Evolutionary conservation across 2,329 filamentous ascomycete genomes (phyloP).

Genomic region (Apiospora malaysiana): DNA sequence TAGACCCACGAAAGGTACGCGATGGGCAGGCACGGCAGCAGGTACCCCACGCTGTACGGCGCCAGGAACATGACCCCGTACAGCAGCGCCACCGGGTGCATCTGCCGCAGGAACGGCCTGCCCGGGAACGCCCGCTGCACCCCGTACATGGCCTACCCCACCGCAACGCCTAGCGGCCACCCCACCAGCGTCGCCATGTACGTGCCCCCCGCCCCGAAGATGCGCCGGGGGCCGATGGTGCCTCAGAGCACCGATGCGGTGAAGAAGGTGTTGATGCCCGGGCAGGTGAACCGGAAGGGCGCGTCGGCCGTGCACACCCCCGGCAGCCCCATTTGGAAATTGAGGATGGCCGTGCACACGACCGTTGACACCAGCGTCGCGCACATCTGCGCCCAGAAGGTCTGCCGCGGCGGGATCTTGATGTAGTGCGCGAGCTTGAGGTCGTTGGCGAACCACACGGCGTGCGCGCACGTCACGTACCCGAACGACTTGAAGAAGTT

Average conservation of each 20-base stretch:
- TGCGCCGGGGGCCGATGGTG: slow-evolving; percentile 40
- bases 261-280: slow-evolving; percentile 41
- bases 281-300: slow-evolving; percentile 41
- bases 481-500: slow-evolving; percentile 60
- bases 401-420: slow-evolving; percentile 40
- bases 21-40: slow-evolving; percentile 46
- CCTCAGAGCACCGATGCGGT: slow-evolving; percentile 42
- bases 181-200: slow-evolving; percentile 38
- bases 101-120: slow-evolving; percentile 33
- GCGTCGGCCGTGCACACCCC: slow-evolving; percentile 38
- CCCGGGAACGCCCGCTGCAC: slow-evolving; percentile 33
- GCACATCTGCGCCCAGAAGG: slow-evolving; percentile 43
- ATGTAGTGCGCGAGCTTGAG: slow-evolving; percentile 42
- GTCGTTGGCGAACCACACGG: slow-evolving; percentile 41
- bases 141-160: slow-evolving; percentile 40
- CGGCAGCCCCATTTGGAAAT: slow-evolving; percentile 39
- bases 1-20: slow-evolving; percentile 41
- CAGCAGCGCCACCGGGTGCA: slow-evolving; percentile 37
- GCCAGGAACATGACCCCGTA: slow-evolving; percentile 41
- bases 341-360: slow-evolving; percentile 53
- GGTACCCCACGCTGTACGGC: slow-evolving; percentile 36
- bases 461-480: slow-evolving; percentile 39
- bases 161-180: slow-evolving; percentile 42
- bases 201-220: slow-evolving; percentile 39
- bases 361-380: slow-evolving; percentile 49